These are phyloP conservation scores for Gnomoniopsis sp. DNA, from an alignment of 2,329 filamentous ascomycete species.

Conservation along the genomic window DNA sequence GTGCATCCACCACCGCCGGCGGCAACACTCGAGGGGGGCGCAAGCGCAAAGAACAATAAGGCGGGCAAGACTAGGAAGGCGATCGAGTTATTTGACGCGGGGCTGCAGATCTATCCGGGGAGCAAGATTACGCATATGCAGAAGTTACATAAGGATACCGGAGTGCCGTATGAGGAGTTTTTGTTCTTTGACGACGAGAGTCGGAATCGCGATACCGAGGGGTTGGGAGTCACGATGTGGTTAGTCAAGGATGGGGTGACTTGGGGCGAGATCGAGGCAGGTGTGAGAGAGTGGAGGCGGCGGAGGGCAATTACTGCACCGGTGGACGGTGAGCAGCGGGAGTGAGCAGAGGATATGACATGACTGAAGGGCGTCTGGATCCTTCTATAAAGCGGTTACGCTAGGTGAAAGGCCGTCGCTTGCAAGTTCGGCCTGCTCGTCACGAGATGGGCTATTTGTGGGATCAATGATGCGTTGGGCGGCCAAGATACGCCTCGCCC, in stretches of 20 bases:
- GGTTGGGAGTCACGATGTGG: conserved; percentile 78
- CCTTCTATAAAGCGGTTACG: too few relatives aligned
- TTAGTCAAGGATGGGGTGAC: conserved; percentile 77
- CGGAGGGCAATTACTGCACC: conserved; percentile 46
- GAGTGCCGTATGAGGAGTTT: conserved; percentile 76
- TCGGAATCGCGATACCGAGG: conserved; percentile 78
- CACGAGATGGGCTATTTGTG: too few relatives aligned
- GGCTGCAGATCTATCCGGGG: conserved; percentile 68
- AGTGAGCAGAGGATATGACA: neutral
- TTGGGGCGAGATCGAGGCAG: conserved; percentile 72
- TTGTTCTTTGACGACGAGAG: conserved; percentile 94
- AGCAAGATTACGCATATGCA: conserved; percentile 86
- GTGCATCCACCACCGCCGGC: conserved; percentile 35
- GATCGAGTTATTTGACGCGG: conserved; percentile 58
- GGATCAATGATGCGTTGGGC: too few relatives aligned
- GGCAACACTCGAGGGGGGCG: neutral
- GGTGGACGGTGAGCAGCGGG: neutral
- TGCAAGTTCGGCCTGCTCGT: too few relatives aligned
- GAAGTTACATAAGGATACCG: conserved; percentile 66
- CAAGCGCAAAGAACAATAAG: conserved; percentile 22
- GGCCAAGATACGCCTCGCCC: too few relatives aligned
- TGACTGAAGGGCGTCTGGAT: too few relatives aligned
- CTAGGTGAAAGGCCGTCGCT: too few relatives aligned
- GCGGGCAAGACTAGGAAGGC: conserved; percentile 38
- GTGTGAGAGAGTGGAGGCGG: conserved; percentile 77